Evolutionary conservation across 176 grass and related monocot species (phyloP).

Genomic region (maize (Zea mays)): DNA sequence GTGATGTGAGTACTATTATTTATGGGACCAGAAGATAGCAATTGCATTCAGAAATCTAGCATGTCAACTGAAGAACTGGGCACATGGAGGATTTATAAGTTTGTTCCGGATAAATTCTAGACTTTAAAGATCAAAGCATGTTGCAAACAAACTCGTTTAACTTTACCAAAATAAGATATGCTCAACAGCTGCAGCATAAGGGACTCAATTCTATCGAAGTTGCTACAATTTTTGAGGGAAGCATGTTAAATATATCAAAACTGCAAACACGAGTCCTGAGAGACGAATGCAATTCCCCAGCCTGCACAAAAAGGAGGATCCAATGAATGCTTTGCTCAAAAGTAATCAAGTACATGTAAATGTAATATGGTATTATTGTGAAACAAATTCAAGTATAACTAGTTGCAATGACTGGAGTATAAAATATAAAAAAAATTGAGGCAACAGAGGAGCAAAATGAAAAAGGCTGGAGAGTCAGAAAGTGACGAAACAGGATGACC

Average conservation of each 20-base stretch:
- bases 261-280: not conserved
- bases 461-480: not conserved
- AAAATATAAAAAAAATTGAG: not conserved
- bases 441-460: not conserved
- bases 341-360: not conserved
- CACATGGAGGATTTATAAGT: conserved; percentile 1
- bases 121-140: not conserved
- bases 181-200: not conserved
- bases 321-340: not conserved
- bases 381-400: not conserved
- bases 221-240: not conserved
- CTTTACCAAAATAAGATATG: not conserved
- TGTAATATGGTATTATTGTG: no score
- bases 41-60: not conserved
- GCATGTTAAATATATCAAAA: not conserved
- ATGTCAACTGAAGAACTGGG: conserved; percentile 11
- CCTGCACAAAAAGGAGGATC: not conserved
- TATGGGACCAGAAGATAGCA: conserved; percentile 3
- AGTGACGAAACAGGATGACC: not conserved
- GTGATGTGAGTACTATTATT: conserved; percentile 10
- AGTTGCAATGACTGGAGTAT: not conserved
- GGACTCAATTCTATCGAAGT: not conserved
- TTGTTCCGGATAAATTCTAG: not conserved
- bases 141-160: not conserved
- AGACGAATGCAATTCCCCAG: not conserved